Evolutionary conservation across 192 early-diverging fungal species (phyloP).

Genomic region (Rhizophagus sp.): DNA sequence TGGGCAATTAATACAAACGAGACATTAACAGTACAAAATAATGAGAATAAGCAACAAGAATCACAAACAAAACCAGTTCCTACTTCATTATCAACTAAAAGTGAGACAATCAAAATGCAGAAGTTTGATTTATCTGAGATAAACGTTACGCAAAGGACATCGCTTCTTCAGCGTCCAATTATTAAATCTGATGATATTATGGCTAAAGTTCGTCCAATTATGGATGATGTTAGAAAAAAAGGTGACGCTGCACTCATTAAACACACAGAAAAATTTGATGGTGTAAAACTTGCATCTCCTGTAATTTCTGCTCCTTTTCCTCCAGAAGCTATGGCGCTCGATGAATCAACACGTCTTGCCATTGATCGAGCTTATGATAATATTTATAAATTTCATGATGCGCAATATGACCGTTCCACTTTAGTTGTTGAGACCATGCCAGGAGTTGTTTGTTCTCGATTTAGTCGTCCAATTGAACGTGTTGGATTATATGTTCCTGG

Average conservation of each 20-base stretch:
- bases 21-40: not conserved
- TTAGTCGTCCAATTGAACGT: conserved; percentile 90
- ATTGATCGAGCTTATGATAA: conserved; percentile 97
- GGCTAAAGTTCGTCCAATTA: conserved; percentile 85
- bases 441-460: conserved; percentile 92
- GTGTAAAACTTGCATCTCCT: conserved; percentile 66
- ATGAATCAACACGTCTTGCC: conserved; percentile 67
- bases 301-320: conserved; percentile 88
- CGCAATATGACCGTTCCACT: conserved; percentile 74
- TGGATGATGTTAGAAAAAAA: conserved; percentile 74
- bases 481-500: conserved; percentile 99
- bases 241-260: conserved; percentile 88
- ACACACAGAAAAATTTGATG: conserved; percentile 89
- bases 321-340: conserved; percentile 55
- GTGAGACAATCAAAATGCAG: conserved; percentile 73
- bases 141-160: conserved; percentile 46
- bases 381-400: conserved; percentile 89
- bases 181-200: conserved; percentile 90
- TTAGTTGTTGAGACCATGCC: conserved; percentile 96
- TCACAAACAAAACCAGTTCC: conserved; percentile 32
- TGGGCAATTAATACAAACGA: conserved; percentile 39
- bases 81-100: conserved; percentile 36
- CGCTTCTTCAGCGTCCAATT: conserved; percentile 87
- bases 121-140: conserved; percentile 60
- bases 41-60: conserved; percentile 13